phyloP scores from a whole-genome alignment of 208 protist species.

The Leishmania braziliensis region DNA sequence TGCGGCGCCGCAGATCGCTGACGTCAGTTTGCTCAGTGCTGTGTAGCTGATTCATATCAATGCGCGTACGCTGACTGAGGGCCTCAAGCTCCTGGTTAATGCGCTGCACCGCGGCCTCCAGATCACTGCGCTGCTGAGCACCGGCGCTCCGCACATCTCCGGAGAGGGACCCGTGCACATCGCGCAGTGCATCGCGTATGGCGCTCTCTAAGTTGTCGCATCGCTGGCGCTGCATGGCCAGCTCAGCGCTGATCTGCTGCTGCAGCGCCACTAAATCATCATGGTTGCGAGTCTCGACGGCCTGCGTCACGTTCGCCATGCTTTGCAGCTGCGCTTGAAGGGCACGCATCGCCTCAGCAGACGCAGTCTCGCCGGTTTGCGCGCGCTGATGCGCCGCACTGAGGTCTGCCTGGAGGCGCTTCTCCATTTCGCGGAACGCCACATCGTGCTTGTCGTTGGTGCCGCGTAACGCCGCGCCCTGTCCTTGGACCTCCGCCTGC shows the following conservation, averaged over 20 bases:
- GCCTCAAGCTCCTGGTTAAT: conserved; percentile 46
- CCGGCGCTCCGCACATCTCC: conserved; percentile 46
- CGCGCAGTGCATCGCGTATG: conserved; percentile 57
- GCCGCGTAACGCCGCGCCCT: conserved; percentile 44
- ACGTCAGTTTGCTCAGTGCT: conserved; percentile 48
- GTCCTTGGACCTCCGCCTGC: conserved; percentile 58
- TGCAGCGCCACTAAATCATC: conserved; percentile 59
- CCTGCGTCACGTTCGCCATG: conserved; percentile 43
- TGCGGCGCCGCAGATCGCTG: conserved; percentile 33
- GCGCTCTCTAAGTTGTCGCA: conserved; percentile 51
- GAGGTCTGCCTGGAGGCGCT: conserved; percentile 67
- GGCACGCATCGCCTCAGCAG: conserved; percentile 46
- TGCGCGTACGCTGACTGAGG: conserved; percentile 60
- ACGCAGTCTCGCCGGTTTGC: conserved; percentile 48
- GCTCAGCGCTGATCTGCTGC: conserved; percentile 49
- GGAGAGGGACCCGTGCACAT: conserved; percentile 55
- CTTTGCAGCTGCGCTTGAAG: conserved; percentile 56
- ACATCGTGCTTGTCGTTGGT: conserved; percentile 57
- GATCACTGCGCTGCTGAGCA: conserved; percentile 29
- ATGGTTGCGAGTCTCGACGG: conserved; percentile 49
- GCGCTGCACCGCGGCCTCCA: conserved; percentile 38
- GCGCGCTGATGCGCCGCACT: conserved; percentile 53
- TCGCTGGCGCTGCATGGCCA: conserved; percentile 47
- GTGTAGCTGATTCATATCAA: conserved; percentile 55
- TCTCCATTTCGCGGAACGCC: conserved; percentile 53